Evolutionary conservation across 2,329 filamentous ascomycete genomes (phyloP).

Genomic region (Eutypa lata): DNA sequence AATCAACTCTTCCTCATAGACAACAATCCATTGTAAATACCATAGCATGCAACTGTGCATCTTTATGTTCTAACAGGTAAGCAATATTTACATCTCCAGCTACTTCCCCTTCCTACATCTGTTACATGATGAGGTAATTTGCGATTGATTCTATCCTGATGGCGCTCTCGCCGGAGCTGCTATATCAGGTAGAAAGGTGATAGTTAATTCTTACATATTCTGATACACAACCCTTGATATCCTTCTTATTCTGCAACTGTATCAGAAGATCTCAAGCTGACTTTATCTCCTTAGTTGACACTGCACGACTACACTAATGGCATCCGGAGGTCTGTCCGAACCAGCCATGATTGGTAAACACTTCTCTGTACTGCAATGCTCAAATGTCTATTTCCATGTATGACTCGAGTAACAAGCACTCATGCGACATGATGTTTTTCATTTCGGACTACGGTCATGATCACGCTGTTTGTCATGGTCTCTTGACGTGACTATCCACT

Average conservation of each 20-base stretch:
- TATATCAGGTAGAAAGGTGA: slow-evolving; percentile 75
- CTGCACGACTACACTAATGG: no score
- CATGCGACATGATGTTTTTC: no score
- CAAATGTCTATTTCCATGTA: no score
- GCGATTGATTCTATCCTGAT: slow-evolving; percentile 87
- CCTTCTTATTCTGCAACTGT: background rate
- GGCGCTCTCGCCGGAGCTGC: slow-evolving; percentile 89
- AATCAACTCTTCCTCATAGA: slow-evolving; percentile 2
- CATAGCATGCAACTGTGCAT: no score
- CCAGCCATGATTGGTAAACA: no score
- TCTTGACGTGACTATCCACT: no score
- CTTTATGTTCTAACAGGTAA: slow-evolving; percentile 16
- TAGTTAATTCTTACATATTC: slow-evolving; percentile 99
- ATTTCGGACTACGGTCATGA: no score
- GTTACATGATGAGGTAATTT: slow-evolving; percentile 94
- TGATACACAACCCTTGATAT: slow-evolving; percentile 49
- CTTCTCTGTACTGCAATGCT: no score
- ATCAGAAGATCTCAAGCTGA: slow-evolving; percentile 2
- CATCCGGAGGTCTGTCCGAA: no score
- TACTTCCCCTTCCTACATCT: slow-evolving; percentile 18
- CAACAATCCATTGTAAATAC: background rate
- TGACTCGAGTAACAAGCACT: no score
- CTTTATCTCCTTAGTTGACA: background rate
- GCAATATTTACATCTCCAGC: slow-evolving; percentile 8
- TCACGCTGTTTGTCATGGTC: no score